A percentile compares a stretch with the other conserved stretches of the same genome.
Evolutionary conservation across 495 filamentous ascomycete genomes (phyloP).

Genomic region (Podospora australis): DNA sequence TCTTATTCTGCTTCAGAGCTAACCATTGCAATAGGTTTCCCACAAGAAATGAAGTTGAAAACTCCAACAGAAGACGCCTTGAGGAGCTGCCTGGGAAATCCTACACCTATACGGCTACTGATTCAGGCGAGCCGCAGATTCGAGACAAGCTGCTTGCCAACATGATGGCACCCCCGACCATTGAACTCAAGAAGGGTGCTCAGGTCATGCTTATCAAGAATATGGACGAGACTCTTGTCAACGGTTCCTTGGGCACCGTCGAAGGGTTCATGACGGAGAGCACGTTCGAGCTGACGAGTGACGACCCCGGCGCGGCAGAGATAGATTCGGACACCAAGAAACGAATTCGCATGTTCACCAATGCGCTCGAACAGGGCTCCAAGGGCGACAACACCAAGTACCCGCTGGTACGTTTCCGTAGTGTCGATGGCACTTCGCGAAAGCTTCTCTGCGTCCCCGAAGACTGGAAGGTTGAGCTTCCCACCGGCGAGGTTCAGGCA

Average conservation of each 20-base stretch:
- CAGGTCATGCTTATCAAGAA: constrained; percentile 99
- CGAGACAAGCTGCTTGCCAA: constrained; percentile 76
- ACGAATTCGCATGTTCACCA: constrained; percentile 33
- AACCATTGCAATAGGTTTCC: constrained; percentile 57
- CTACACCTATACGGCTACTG: constrained; percentile 61
- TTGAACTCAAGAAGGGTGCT: constrained; percentile 81
- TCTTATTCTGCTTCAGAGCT: neutral
- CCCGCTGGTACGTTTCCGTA: constrained; percentile 75
- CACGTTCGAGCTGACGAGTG: constrained; percentile 64
- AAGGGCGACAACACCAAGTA: constrained; percentile 47
- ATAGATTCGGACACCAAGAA: constrained; percentile 41
- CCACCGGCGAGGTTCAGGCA: constrained; percentile 90
- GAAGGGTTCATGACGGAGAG: constrained; percentile 79
- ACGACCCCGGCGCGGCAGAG: constrained; percentile 48
- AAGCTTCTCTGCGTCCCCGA: constrained; percentile 79
- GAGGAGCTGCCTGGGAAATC: constrained; percentile 58
- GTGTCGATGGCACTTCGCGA: constrained; percentile 70
- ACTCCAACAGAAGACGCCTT: constrained; percentile 73
- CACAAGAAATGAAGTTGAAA: constrained; percentile 83
- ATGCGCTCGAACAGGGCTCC: constrained; percentile 17
- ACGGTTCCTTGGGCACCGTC: constrained; percentile 85
- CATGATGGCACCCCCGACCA: constrained; percentile 80
- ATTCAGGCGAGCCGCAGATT: constrained; percentile 64
- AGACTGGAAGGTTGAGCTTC: constrained; percentile 92
- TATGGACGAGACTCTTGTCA: constrained; percentile 87